Evolutionary conservation across 2,329 filamentous ascomycete genomes (phyloP).

Genomic region (Apiospora aurea): DNA sequence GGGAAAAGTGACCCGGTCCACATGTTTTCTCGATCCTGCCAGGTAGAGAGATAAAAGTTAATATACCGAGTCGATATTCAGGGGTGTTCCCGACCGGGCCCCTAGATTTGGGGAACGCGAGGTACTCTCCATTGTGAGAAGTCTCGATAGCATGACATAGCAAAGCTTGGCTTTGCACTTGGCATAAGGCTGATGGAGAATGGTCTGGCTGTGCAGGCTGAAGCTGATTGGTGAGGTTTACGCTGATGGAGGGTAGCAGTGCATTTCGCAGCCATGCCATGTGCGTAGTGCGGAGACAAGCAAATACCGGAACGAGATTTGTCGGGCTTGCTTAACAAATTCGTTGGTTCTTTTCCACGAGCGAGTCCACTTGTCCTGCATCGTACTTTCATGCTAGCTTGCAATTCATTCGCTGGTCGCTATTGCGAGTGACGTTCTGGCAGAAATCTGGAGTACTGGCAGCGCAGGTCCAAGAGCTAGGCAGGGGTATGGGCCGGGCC

Average conservation of each 20-base stretch:
- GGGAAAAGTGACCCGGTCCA: not conserved
- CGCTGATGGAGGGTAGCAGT: constrained; percentile 9
- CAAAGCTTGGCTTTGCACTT: not conserved
- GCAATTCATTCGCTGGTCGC: not conserved
- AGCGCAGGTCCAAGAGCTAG: not conserved
- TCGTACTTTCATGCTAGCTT: not conserved
- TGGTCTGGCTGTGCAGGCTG: not conserved
- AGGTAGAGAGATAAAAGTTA: constrained; percentile 10
- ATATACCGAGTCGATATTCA: not conserved
- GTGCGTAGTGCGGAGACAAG: constrained; percentile 1
- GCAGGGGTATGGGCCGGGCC: not conserved
- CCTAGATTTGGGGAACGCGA: not conserved
- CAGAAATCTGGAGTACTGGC: not conserved
- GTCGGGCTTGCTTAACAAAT: not conserved
- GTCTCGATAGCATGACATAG: constrained; percentile 17
- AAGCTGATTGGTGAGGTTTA: constrained; percentile 10
- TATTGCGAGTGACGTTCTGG: not conserved
- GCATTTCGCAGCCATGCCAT: not conserved
- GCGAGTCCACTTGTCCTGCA: not conserved
- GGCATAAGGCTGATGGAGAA: constrained; percentile 17
- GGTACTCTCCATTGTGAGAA: not conserved
- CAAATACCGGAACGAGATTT: constrained; percentile 1
- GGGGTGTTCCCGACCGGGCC: not conserved
- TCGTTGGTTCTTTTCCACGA: not conserved
- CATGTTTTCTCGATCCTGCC: constrained; percentile 2